phyloP scores from a whole-genome alignment of 2,329 filamentous ascomycete species.

The Aspergillus ochraceoroseus region DNA sequence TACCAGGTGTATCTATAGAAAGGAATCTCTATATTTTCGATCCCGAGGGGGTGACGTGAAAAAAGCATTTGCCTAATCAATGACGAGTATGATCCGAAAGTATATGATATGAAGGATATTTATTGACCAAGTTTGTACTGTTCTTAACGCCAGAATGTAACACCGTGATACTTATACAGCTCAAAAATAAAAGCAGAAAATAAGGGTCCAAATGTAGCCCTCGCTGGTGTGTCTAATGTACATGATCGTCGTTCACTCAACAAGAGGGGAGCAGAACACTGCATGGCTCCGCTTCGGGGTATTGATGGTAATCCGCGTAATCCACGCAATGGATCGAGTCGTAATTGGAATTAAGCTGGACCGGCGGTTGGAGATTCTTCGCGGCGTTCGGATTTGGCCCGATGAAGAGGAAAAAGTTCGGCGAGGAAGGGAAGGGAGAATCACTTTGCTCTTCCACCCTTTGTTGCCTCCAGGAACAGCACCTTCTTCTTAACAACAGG shows the following conservation, averaged over 20 bases:
- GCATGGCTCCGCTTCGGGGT: background rate
- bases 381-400: background rate
- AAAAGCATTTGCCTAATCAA: no score
- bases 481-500: conserved; percentile 95
- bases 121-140: conserved; percentile 26
- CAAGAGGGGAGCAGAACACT: conserved; percentile 4
- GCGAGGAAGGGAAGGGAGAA: background rate
- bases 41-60: no score
- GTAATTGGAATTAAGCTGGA: background rate
- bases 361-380: background rate
- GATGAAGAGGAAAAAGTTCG: background rate
- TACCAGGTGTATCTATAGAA: background rate
- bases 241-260: conserved; percentile 20
- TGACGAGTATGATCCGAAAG: conserved; percentile 6
- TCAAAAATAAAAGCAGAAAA: conserved; percentile 6
- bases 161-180: conserved; percentile 20
- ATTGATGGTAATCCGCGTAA: background rate
- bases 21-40: background rate
- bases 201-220: conserved; percentile 3
- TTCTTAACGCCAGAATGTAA: conserved; percentile 28
- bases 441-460: conserved; percentile 56
- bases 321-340: conserved; percentile 1
- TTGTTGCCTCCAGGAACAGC: conserved; percentile 89
- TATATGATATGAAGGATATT: conserved; percentile 18
- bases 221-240: conserved; percentile 24